Conservation (phyloP, 495 filamentous ascomycete species). For the Trichoderma reesei region DNA sequence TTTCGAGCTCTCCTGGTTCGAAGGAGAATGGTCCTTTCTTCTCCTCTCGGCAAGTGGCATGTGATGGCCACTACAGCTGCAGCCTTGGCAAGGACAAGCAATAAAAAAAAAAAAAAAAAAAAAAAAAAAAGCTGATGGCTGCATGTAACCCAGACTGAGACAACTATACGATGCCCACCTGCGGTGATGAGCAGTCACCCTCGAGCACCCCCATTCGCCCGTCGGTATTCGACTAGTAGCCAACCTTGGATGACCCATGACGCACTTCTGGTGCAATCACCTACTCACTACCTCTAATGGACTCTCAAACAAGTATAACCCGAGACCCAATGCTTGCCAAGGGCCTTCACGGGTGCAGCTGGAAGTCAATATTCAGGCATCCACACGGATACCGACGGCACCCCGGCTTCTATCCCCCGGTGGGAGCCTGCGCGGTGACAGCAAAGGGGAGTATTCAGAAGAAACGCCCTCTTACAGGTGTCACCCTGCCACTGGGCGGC, state of each 20-base stretch:
- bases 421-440: background rate
- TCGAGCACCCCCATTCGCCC: background rate
- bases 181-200: background rate
- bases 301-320: too few relatives aligned
- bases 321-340: slow-evolving; percentile 9
- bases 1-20: too few relatives aligned
- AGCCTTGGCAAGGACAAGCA: background rate
- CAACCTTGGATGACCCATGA: background rate
- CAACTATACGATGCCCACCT: too few relatives aligned
- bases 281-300: too few relatives aligned
- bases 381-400: background rate
- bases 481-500: background rate
- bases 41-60: background rate
- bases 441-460: background rate
- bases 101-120: too few relatives aligned
- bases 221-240: background rate
- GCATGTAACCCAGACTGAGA: background rate
- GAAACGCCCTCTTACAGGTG: too few relatives aligned
- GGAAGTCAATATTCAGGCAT: background rate
- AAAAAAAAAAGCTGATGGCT: background rate
- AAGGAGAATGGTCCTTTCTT: too few relatives aligned
- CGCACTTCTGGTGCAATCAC: too few relatives aligned
- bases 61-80: background rate
- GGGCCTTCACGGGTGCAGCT: background rate
- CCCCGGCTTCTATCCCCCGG: background rate